Base-by-base conservation (phyloP, 345 rosid species). In the Gynandropsis gynandra region DNA sequence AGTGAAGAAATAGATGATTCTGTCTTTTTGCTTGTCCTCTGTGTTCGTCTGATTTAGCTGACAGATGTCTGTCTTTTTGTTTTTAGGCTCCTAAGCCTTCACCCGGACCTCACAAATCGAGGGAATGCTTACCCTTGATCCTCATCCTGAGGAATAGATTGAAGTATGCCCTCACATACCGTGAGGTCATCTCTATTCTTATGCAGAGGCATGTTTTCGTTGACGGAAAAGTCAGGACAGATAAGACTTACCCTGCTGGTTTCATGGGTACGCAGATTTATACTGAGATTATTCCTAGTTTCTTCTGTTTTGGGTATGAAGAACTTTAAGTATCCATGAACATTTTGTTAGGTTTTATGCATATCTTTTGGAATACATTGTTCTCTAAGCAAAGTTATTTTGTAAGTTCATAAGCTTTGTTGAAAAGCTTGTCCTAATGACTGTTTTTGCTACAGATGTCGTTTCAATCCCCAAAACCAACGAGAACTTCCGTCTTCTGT, bases 181-280 rank as follows among this genome's bases (percentile, higher is more conserved):
- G 78, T 18, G 81, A 76, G 42, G 81, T 71, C 43, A 65, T 66
- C 33, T 67, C 87, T 32, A 80, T 80, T 20, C 55, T 80, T 41
- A 80, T 80, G 85, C 85, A 80, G 58, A 70, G 85, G 20, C 85
- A 74, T 51, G 59, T 80, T 14, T 74, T 74, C 20, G 86, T 80
- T 35, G 86, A 80, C 65, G 75, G 66, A 13, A 80, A 80, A 62
- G 86, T 80, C 36, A 74, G 83, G 75, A 80, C 86, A 0, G 80
- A 80, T 43, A 79, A 79, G 72, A 79, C 85, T 16, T 79, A 79
- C 50, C 85, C 85, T 29, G 60, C 85, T 66, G 87, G 87, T 18
- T 80, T 80, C 78, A 80, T 80, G 87, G 87, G 87, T 80, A 75
- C 38, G 80, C n/a, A n/a, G n/a, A n/a, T n/a, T n/a, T n/a, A n/a